phyloP scores from a whole-genome alignment of 225 moss, liverwort and hornwort species.

The Thuidium tamariscinum region DNA sequence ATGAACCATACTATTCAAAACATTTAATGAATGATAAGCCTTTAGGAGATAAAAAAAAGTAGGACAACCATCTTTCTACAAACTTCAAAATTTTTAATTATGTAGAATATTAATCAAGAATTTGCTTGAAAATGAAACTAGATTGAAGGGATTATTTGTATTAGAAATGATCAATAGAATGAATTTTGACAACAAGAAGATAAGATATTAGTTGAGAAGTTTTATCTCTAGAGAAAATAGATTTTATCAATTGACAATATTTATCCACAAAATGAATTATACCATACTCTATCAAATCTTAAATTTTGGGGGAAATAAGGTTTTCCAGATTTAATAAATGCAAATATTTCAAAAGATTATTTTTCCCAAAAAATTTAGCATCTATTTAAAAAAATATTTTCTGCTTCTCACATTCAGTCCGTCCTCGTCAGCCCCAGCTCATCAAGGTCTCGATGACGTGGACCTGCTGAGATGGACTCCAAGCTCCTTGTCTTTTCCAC shows the following conservation, averaged over 20 bases:
- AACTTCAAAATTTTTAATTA: not conserved
- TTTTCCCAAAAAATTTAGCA: not conserved
- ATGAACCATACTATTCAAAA: not conserved
- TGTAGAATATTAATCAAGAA: accelerated
- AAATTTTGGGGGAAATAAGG: too few species aligned
- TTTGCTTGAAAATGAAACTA: not conserved
- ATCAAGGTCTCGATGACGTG: not conserved
- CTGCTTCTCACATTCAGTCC: not conserved
- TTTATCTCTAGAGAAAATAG: accelerated
- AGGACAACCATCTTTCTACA: not conserved
- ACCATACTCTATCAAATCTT: not conserved
- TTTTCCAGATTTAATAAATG: accelerated
- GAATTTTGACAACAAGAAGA: accelerated
- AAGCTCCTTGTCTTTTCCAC: not conserved
- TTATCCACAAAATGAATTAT: accelerated
- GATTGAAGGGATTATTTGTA: accelerated
- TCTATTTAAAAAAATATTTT: not conserved
- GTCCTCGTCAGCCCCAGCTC: not conserved
- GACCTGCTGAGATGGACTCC: not conserved
- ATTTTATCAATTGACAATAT: not conserved
- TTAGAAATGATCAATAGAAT: too few species aligned
- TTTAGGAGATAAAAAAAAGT: accelerated
- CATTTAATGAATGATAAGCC: not conserved
- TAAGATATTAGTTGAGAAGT: accelerated
- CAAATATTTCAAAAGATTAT: not conserved